Conservation (phyloP, 2,329 filamentous ascomycete species). For the Colletotrichum navitas region DNA sequence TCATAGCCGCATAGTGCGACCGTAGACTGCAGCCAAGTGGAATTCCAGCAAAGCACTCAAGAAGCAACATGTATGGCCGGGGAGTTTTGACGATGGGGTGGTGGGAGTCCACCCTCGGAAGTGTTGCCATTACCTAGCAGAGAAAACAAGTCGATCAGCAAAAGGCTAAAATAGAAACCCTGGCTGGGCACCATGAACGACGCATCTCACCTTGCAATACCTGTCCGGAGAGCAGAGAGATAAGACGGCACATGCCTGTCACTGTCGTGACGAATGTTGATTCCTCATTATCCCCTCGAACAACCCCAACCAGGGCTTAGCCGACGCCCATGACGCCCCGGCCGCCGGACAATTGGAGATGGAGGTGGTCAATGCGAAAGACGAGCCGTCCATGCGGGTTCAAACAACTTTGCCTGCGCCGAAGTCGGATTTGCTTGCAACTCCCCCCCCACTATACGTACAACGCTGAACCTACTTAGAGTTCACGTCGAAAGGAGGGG, state of each 20-base stretch:
- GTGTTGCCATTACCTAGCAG: conserved; percentile 8
- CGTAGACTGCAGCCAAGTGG: background rate
- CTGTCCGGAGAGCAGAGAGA: background rate
- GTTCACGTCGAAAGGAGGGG: conserved; percentile 29
- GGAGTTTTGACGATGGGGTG: conserved; percentile 24
- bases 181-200: background rate
- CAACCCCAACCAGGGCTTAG: background rate
- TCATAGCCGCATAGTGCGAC: background rate
- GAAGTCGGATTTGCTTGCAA: conserved; percentile 8
- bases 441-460: background rate
- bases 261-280: conserved; percentile 9
- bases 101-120: background rate
- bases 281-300: background rate
- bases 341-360: conserved; percentile 12
- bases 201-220: conserved; percentile 8
- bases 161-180: background rate
- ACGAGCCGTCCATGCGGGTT: conserved; percentile 27
- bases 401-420: conserved; percentile 32
- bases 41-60: background rate
- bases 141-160: background rate
- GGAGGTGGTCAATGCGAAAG: conserved; percentile 32
- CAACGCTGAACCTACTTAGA: conserved; percentile 11
- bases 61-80: conserved; percentile 15
- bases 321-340: conserved; percentile 5
- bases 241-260: background rate